Evolutionary conservation across 2,329 filamentous ascomycete genomes (phyloP), one percentile per base, ranked within the genome.

Genomic region (Monilinia aucupariae): DNA sequence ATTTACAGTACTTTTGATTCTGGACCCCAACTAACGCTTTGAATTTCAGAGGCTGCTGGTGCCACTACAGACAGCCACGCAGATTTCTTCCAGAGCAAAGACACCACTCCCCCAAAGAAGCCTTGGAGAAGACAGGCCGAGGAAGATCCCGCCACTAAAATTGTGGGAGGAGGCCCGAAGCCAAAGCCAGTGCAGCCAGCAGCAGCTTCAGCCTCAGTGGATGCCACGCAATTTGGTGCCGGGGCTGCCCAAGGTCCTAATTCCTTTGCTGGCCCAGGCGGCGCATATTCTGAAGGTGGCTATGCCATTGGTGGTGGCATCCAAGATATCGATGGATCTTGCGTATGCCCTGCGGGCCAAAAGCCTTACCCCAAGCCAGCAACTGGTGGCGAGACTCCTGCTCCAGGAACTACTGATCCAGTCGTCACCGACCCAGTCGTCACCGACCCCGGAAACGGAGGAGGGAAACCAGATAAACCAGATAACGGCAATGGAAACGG

Each of bases 291-390:
- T 20, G n/a, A 45, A 15, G 53, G 17, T 45, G 53, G 39, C 37
- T 39, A 39, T n/a, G 17, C 53, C 2, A 25, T 25, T 25, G 53
- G 53, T 56, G 53, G 20, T 39, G 43, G 43, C n/a, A n/a, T 9
- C 27, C 53, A 55, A 45, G 39, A 55, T 8, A 55, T 55, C 15
- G 53, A 55, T 32, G 53, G 53, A 45, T 32, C 12, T 27, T 58
- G 54, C n/a, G 30, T 25, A 4, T 58, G 54, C n/a, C 54, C 54
- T 34, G n/a, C 41, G 17, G 54, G 54, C 1, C 30, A 58, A n/a
- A 52, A 52, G 49, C n/a, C 41, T 25, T 32, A 45, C 41, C 41
- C 30, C 27, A 45, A 56, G 39, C 39, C 39, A 56, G 41, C 7
- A 17, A 22, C 10, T 10, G 17, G 8, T 2, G 27, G 15, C 9